Conservation (phyloP, 1,284 basidiomycete species). For the Pseudozyma pruni region DNA sequence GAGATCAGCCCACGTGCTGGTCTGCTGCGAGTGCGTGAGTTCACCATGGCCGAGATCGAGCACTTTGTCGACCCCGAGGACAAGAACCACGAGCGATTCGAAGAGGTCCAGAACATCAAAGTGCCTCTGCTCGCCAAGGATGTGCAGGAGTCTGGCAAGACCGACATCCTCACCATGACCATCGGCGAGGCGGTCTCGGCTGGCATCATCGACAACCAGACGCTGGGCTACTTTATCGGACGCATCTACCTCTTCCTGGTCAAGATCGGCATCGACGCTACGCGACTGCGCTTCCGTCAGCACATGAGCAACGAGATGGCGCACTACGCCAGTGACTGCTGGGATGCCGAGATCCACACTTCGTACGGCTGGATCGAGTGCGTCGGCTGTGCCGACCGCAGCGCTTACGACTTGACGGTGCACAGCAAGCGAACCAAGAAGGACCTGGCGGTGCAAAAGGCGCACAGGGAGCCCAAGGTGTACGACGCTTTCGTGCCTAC, state of each 20-base stretch:
- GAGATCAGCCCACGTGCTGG: slow-evolving; percentile 98
- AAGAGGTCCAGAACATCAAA: slow-evolving; percentile 80
- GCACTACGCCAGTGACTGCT: slow-evolving; percentile 98
- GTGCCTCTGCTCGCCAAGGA: slow-evolving; percentile 84
- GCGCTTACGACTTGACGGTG: slow-evolving; percentile 87
- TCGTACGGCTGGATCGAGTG: slow-evolving; percentile 98
- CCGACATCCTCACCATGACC: slow-evolving; percentile 76
- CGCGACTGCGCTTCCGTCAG: slow-evolving; percentile 88
- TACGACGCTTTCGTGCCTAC: slow-evolving; percentile 80
- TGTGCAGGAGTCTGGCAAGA: slow-evolving; percentile 82
- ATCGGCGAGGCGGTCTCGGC: slow-evolving; percentile 87
- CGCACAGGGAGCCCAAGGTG: slow-evolving; percentile 81
- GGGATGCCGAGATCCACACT: slow-evolving; percentile 98
- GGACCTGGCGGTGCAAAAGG: slow-evolving; percentile 82
- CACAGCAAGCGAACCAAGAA: slow-evolving; percentile 71
- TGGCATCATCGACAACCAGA: slow-evolving; percentile 93
- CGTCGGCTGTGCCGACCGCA: slow-evolving; percentile 98
- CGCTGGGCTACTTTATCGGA: slow-evolving; percentile 95
- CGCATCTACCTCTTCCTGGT: slow-evolving; percentile 90
- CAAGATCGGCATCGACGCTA: slow-evolving; percentile 91
- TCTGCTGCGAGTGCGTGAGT: slow-evolving; percentile 94
- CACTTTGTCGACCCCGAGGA: slow-evolving; percentile 96
- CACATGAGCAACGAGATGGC: slow-evolving; percentile 99
- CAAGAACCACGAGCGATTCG: slow-evolving; percentile 87
- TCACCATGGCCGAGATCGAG: slow-evolving; percentile 99